These are phyloP conservation scores for Kregervanrija fluxuum DNA, from an alignment of 805 yeast species.

Conservation along the genomic window DNA sequence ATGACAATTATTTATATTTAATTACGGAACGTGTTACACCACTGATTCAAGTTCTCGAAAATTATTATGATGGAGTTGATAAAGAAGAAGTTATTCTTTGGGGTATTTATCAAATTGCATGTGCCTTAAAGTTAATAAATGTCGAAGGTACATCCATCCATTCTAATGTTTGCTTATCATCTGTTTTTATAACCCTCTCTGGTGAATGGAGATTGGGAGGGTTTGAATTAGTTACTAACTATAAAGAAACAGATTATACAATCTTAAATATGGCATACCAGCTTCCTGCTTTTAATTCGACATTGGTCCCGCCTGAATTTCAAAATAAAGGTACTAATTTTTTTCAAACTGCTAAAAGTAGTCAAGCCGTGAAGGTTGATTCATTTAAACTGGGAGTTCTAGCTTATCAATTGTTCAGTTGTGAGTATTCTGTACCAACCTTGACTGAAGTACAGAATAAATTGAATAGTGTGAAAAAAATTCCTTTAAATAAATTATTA, in stretches of 20 bases:
- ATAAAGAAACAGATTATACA: slow-evolving; percentile 37
- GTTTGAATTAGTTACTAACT: slow-evolving; percentile 56
- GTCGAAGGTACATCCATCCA: slow-evolving; percentile 52
- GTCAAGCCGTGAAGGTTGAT: slow-evolving; percentile 44
- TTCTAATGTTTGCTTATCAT: slow-evolving; percentile 50
- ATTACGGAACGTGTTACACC: slow-evolving; percentile 65
- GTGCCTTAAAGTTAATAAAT: slow-evolving; percentile 51
- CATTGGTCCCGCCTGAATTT: slow-evolving; percentile 46
- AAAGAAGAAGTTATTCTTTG: slow-evolving; percentile 33
- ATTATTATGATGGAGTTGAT: slow-evolving; percentile 5
- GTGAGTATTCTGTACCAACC: slow-evolving; percentile 5
- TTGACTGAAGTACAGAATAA: slow-evolving; percentile 5
- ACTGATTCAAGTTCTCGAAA: slow-evolving; percentile 29
- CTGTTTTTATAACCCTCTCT: slow-evolving; percentile 54
- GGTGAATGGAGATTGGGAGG: slow-evolving; percentile 89
- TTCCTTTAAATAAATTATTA: slow-evolving; percentile 39
- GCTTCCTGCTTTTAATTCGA: slow-evolving; percentile 19
- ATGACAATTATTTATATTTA: slow-evolving; percentile 48
- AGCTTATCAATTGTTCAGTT: slow-evolving; percentile 38
- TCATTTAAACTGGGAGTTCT: slow-evolving; percentile 58
- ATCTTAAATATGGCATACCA: slow-evolving; percentile 16
- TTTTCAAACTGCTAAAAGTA: slow-evolving; percentile 17
- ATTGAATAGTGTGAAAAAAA: slow-evolving; percentile 11
- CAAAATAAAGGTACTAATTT: slow-evolving; percentile 36
- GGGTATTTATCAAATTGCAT: slow-evolving; percentile 51